phyloP scores from a whole-genome alignment of 164 flowering plant species.

The Vitis cinerea region DNA sequence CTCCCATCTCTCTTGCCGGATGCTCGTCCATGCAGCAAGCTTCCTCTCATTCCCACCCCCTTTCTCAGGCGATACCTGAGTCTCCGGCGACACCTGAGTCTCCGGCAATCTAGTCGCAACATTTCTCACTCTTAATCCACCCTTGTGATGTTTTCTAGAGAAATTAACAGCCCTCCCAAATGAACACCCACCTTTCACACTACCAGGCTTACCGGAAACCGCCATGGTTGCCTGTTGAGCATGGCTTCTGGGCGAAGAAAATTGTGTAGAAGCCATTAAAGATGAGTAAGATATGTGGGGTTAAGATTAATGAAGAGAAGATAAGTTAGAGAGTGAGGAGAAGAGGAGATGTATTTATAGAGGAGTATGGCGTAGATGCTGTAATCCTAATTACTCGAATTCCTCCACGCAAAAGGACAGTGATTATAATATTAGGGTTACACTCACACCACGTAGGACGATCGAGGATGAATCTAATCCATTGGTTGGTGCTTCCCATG shows the following conservation, averaged over 20 bases:
- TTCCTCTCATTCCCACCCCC: conserved; percentile 11
- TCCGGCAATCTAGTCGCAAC: conserved; percentile 42
- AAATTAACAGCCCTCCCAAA: conserved; percentile 6
- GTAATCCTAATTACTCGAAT: conserved; percentile 42
- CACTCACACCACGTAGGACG: no score
- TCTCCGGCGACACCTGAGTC: conserved; percentile 18
- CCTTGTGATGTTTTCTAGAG: conserved; percentile 2
- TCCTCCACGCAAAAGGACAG: conserved; percentile 46
- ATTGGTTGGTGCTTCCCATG: no score
- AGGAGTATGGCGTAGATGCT: neutral
- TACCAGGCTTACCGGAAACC: conserved; percentile 9
- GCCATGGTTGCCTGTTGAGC: conserved; percentile 4
- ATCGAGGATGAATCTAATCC: no score
- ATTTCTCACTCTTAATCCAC: conserved; percentile 17
- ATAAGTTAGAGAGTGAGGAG: neutral
- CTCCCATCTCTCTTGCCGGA: conserved; percentile 81
- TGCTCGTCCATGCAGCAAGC: conserved; percentile 84
- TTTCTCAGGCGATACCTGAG: conserved; percentile 17
- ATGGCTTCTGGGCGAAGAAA: conserved; percentile 14
- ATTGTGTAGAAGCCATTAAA: conserved; percentile 55
- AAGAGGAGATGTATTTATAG: neutral
- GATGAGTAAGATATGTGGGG: neutral
- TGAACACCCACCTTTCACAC: neutral
- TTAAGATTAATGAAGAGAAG: neutral
- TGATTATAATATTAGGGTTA: neutral